phyloP scores from a whole-genome alignment of 805 yeast species.

The Wickerhamomyces hampshirensis region DNA sequence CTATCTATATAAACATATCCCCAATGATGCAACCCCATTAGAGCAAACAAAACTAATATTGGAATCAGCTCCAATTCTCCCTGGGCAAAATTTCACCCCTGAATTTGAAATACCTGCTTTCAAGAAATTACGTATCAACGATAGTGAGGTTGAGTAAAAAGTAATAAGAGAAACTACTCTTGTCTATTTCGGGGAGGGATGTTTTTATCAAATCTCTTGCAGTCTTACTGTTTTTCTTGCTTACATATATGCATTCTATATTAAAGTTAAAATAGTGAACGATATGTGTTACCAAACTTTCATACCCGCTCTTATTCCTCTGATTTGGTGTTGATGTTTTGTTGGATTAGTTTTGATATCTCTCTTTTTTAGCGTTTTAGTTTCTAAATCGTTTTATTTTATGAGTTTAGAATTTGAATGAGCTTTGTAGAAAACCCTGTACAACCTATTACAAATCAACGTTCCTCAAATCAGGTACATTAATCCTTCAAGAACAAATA shows the following conservation, averaged over 20 bases:
- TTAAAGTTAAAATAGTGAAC: background rate
- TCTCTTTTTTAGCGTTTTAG: no score
- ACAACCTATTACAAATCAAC: no score
- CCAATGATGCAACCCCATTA: constrained; percentile 45
- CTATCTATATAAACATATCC: constrained; percentile 59
- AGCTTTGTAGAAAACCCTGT: no score
- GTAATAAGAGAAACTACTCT: background rate
- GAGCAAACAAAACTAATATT: constrained; percentile 52
- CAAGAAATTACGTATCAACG: constrained; percentile 35
- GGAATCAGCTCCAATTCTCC: constrained; percentile 71
- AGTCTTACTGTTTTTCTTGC: background rate
- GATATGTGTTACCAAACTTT: no score
- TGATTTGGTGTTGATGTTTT: no score
- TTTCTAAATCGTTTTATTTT: no score
- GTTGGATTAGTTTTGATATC: no score
- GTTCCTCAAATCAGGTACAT: no score
- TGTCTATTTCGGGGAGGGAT: background rate
- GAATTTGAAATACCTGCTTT: constrained; percentile 67
- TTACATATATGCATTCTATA: background rate
- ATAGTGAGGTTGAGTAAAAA: background rate
- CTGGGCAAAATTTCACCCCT: constrained; percentile 68
- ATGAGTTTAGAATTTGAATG: no score
- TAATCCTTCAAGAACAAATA: no score
- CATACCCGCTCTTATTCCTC: no score
- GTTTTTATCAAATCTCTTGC: background rate